These are phyloP conservation scores for Apophysomyces elegans DNA, from an alignment of 371 early-diverging fungal species.

Conservation along the genomic window DNA sequence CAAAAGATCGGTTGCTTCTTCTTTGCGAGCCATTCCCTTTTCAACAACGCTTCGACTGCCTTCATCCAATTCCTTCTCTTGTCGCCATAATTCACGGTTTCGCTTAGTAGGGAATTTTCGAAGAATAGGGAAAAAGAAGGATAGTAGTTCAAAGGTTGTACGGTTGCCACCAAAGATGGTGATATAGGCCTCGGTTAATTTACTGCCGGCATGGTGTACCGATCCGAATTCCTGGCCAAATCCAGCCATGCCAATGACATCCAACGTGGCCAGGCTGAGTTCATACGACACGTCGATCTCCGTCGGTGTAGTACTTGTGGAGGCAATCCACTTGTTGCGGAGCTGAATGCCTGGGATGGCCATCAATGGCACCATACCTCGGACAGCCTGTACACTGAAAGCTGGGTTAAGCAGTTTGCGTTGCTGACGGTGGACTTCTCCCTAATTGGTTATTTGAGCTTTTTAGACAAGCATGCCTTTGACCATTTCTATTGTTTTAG, in stretches of 20 bases:
- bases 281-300: slow-evolving; percentile 38
- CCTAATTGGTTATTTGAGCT: slow-evolving; percentile 23
- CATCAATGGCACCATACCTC: slow-evolving; percentile 51
- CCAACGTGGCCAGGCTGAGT: slow-evolving; percentile 45
- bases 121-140: slow-evolving; percentile 41
- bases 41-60: slow-evolving; percentile 49
- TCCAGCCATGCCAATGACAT: slow-evolving; percentile 53
- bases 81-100: slow-evolving; percentile 24
- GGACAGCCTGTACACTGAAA: slow-evolving; percentile 57
- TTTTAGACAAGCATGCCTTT: no score
- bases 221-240: slow-evolving; percentile 56
- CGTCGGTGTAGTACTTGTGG: not conserved
- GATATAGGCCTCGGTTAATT: slow-evolving; percentile 51
- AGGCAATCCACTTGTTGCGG: slow-evolving; percentile 39
- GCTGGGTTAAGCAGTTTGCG: slow-evolving; percentile 74
- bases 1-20: slow-evolving; percentile 32
- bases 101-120: slow-evolving; percentile 40
- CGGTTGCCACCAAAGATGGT: slow-evolving; percentile 40
- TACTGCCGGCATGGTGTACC: slow-evolving; percentile 30
- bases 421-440: slow-evolving; percentile 62
- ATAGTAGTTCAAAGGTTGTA: slow-evolving; percentile 33
- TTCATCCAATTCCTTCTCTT: slow-evolving; percentile 38
- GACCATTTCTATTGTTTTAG: no score
- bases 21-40: slow-evolving; percentile 37
- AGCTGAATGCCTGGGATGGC: slow-evolving; percentile 36